Conservation (phyloP, 2,329 filamentous ascomycete species). For the Fonsecaea pugnacius region DNA sequence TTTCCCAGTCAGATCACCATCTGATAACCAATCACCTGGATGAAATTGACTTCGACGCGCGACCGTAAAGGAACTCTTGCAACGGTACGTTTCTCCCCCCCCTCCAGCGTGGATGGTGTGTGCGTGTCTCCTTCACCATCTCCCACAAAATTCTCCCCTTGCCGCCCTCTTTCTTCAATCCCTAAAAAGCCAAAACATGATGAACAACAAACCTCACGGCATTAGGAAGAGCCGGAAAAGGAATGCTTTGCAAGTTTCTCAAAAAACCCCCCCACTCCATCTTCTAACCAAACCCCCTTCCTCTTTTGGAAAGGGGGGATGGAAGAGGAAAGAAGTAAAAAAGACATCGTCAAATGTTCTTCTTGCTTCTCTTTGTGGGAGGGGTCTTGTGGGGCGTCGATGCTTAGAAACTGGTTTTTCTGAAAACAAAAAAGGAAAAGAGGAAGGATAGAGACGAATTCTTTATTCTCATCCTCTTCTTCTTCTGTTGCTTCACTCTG, state of each 20-base stretch:
- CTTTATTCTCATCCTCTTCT: background rate
- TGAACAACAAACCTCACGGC: conserved; percentile 38
- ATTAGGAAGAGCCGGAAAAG: conserved; percentile 42
- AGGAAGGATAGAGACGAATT: background rate
- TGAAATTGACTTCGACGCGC: no score
- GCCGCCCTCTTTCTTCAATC: background rate
- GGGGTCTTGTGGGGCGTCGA: conserved; percentile 30
- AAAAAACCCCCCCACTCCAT: background rate
- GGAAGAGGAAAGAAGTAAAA: background rate
- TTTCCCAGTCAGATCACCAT: no score
- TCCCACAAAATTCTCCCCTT: background rate
- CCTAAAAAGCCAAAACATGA: conserved; percentile 23
- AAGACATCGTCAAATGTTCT: conserved; percentile 38
- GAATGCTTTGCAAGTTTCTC: conserved; percentile 26
- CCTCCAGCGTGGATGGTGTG: background rate
- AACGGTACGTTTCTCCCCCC: background rate
- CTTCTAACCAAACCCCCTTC: no score
- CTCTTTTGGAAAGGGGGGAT: no score
- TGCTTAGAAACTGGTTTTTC: conserved; percentile 40
- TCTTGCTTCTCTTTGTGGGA: no score
- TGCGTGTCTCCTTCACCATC: background rate
- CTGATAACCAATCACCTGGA: no score
- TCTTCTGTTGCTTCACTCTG: background rate
- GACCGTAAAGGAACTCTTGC: no score
- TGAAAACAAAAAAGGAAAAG: conserved; percentile 21